Conservation (phyloP, 371 early-diverging fungal species). For the Blakeslea trispora region DNA sequence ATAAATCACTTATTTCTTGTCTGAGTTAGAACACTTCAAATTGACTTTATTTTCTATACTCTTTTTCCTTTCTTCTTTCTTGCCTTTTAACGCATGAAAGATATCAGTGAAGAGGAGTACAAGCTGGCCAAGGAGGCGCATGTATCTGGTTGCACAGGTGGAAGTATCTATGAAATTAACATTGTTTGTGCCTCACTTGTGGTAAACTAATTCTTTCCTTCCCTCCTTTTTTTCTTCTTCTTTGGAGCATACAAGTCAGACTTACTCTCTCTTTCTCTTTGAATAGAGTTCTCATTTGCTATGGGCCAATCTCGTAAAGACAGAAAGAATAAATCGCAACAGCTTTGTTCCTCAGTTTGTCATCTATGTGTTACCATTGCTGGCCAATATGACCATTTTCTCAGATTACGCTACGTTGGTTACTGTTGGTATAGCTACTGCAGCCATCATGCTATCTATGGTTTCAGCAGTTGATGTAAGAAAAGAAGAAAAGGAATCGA, state of each 20-base stretch:
- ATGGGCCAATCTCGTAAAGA: slow-evolving; percentile 26
- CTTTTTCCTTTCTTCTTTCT: background rate
- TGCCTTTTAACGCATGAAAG: slow-evolving; percentile 1
- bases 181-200: slow-evolving; percentile 54
- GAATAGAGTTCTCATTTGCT: slow-evolving; percentile 34
- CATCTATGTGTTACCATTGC: slow-evolving; percentile 36
- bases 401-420: slow-evolving; percentile 39
- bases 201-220: too few relatives aligned
- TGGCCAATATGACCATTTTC: slow-evolving; percentile 30
- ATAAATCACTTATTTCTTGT: too few relatives aligned
- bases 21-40: too few relatives aligned
- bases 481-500: slow-evolving; percentile 5
- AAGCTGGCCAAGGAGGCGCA: slow-evolving; percentile 70
- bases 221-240: too few relatives aligned
- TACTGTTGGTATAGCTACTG: slow-evolving; percentile 16
- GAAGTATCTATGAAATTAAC: slow-evolving; percentile 63
- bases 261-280: background rate
- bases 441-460: slow-evolving; percentile 1
- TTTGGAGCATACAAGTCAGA: too few relatives aligned
- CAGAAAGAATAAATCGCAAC: slow-evolving; percentile 10
- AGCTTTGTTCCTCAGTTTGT: slow-evolving; percentile 30
- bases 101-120: slow-evolving; percentile 40
- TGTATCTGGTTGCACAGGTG: slow-evolving; percentile 72
- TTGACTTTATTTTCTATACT: background rate
- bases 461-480: slow-evolving; percentile 6